Evolutionary conservation across 305 asterid genomes (phyloP).

Genomic region (Nicotiana rustica): DNA sequence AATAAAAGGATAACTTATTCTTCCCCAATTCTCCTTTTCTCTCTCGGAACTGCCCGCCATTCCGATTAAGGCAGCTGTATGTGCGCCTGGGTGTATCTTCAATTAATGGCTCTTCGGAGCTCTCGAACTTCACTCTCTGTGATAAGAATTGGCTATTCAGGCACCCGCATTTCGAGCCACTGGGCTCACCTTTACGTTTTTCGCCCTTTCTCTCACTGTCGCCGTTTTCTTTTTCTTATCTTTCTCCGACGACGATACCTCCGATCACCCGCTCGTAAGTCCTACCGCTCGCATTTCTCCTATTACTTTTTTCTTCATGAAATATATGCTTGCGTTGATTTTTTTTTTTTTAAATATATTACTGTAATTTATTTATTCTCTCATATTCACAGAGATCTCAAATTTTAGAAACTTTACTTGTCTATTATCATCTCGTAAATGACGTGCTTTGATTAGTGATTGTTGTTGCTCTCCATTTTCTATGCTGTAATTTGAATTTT

Average conservation of each 20-base stretch:
- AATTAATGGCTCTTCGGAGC: constrained; percentile 8
- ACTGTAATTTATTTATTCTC: background rate
- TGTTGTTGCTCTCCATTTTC: background rate
- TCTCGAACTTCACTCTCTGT: background rate
- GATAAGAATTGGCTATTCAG: background rate
- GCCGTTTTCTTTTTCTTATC: constrained; percentile 50
- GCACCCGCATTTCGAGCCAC: constrained; percentile 32
- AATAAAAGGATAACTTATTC: no score
- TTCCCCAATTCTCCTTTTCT: background rate
- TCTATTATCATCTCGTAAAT: background rate
- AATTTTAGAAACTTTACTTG: background rate
- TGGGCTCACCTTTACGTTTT: constrained; percentile 35
- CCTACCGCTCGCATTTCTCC: background rate
- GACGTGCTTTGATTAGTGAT: background rate
- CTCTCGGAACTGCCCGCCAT: background rate
- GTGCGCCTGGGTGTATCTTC: background rate
- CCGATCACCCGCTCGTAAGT: constrained; percentile 57
- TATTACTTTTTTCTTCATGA: background rate
- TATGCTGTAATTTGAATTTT: background rate
- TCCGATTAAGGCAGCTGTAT: background rate
- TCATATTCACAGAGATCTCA: background rate
- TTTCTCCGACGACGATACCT: constrained; percentile 47
- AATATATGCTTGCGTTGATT: background rate
- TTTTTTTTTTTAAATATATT: background rate
- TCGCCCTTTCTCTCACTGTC: constrained; percentile 42